Conservation (phyloP, 2,329 filamentous ascomycete species). For the Colletotrichum lindemuthianum region DNA sequence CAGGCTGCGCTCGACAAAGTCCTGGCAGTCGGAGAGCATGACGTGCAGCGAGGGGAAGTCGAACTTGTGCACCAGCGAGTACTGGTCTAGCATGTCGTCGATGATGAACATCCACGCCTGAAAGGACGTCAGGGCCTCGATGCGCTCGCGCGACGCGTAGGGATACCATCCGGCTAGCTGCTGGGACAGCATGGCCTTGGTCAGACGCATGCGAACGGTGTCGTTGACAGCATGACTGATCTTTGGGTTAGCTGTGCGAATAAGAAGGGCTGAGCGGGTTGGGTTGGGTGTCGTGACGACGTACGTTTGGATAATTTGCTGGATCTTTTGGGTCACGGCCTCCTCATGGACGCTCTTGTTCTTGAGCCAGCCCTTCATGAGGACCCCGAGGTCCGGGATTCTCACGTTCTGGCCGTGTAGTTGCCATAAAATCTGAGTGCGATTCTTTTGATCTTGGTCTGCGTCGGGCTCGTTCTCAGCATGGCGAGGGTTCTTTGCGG, state of each 20-base stretch:
- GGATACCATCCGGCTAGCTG: conserved; percentile 30
- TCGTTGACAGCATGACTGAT: conserved; percentile 23
- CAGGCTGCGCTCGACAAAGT: conserved; percentile 28
- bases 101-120: conserved; percentile 30
- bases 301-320: conserved; percentile 22
- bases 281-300: not conserved
- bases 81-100: conserved; percentile 30
- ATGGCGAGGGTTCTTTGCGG: not conserved
- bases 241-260: not conserved
- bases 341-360: conserved; percentile 14
- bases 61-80: conserved; percentile 6
- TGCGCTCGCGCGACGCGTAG: conserved; percentile 16
- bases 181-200: conserved; percentile 28
- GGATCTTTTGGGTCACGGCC: conserved; percentile 14
- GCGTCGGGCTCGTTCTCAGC: too few species aligned
- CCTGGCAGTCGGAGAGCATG: conserved; percentile 18
- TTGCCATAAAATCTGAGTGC: conserved; percentile 12
- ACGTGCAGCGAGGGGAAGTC: conserved; percentile 13
- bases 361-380: conserved; percentile 25
- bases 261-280: not conserved
- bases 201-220: conserved; percentile 22
- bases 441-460: not conserved
- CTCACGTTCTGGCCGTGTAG: conserved; percentile 26
- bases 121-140: conserved; percentile 28
- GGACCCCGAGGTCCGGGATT: conserved; percentile 13